Evolutionary conservation across 441 rosid species (phyloP).

Genomic region (Capsella rubella): DNA sequence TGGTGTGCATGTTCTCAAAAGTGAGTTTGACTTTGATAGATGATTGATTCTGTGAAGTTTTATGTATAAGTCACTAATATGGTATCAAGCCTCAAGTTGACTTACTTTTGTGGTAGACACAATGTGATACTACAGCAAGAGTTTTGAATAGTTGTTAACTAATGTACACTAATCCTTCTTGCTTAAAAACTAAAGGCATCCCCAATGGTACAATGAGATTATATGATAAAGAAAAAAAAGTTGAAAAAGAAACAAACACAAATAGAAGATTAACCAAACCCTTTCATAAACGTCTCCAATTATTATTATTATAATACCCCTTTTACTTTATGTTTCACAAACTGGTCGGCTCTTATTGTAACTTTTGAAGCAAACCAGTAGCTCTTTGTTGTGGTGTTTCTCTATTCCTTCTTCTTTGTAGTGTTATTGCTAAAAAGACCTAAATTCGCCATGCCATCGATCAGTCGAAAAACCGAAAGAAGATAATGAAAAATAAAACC

Average conservation of each 20-base stretch:
- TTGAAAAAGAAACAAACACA: not conserved
- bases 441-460: constrained; percentile 38
- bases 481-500: constrained; percentile 22
- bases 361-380: constrained; percentile 7
- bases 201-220: constrained; percentile 12
- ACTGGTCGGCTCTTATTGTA: not conserved
- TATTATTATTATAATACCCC: not conserved
- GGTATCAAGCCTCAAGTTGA: too few relatives aligned
- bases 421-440: constrained; percentile 31
- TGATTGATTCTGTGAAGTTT: too few relatives aligned
- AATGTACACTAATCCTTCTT: constrained; percentile 7
- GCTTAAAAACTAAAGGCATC: not conserved
- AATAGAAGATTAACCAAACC: constrained; percentile 10
- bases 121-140: too few relatives aligned
- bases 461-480: constrained; percentile 31
- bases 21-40: too few relatives aligned
- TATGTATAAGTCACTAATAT: too few relatives aligned
- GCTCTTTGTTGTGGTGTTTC: constrained; percentile 29
- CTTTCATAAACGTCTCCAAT: constrained; percentile 2
- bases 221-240: not conserved
- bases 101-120: too few relatives aligned
- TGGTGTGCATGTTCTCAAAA: too few relatives aligned
- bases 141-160: not conserved
- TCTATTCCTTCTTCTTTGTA: constrained; percentile 27
- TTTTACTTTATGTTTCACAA: constrained; percentile 11